A percentile compares a stretch with the other conserved stretches of the same genome.
Conservation (phyloP, 768 basidiomycete genomes). For the Amanita exitialis region DNA sequence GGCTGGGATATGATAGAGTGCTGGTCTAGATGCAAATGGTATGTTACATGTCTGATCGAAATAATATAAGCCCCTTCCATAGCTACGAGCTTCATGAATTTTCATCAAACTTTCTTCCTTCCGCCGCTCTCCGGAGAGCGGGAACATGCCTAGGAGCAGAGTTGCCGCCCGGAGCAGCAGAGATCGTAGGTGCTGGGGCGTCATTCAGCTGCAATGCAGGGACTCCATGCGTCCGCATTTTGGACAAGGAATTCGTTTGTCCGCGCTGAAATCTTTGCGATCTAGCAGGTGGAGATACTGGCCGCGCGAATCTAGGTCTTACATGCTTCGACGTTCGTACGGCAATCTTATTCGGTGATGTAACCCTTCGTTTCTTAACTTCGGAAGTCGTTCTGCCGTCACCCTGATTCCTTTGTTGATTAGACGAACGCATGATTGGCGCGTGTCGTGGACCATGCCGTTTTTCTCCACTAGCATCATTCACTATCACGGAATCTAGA, state of each 20-base stretch:
- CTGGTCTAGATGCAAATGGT: slow-evolving; percentile 1
- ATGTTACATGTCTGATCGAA: slow-evolving; percentile 3
- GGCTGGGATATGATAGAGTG: not conserved
- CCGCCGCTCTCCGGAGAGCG: not conserved
- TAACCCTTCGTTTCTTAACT: slow-evolving; percentile 24
- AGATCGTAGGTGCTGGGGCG: not conserved
- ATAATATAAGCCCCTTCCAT: not conserved
- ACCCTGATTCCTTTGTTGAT: not conserved
- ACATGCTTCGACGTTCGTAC: slow-evolving; percentile 8
- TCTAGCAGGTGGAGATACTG: slow-evolving; percentile 1
- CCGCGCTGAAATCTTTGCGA: not conserved
- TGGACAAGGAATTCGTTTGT: not conserved
- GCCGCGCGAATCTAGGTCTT: slow-evolving; percentile 11
- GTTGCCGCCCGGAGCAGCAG: not conserved
- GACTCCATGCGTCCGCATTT: not conserved
- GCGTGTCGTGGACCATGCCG: not conserved
- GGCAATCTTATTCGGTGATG: slow-evolving; percentile 10
- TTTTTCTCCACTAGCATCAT: not conserved
- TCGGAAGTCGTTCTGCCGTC: slow-evolving; percentile 10
- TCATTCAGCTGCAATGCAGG: not conserved
- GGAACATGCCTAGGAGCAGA: not conserved
- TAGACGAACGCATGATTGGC: not conserved
- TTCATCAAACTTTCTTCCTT: slow-evolving; percentile 1
- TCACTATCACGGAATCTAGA: not conserved
- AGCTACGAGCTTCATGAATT: not conserved